Evolutionary conservation across 225 moss, liverwort and hornwort species (phyloP), one percentile per base, ranked within the genome.

Genomic region (Sphagnum contortum): DNA sequence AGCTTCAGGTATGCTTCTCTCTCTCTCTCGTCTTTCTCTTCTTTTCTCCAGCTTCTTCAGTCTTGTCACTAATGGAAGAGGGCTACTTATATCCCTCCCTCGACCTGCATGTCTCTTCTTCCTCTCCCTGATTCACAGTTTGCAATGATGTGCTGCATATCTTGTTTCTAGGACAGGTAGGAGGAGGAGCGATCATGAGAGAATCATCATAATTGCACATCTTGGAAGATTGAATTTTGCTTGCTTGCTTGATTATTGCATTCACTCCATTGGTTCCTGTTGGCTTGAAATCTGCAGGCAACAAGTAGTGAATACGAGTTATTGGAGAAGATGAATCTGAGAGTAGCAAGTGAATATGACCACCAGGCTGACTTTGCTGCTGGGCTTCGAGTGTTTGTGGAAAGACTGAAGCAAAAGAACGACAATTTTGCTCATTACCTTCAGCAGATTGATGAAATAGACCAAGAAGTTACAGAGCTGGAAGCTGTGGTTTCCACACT

Each of bases 401-500:
- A 82, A 75, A 76, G 74, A 48, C 71, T 88, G 74, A 92, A 83
- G 80, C 76, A 75, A 59, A 90, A 90, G 75, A 92, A 90, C 45
- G 80, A 96, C 12, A 84, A 68, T 2, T 80, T 88, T 65, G 72
- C 73, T 50, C 75, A 77, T 45, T 90, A 77, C 64, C 57, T 92
- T 50, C 72, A 73, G 52, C 70, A 80, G 65, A 89, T 90, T 47
- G 92, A 96, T 66, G 85, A 76, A 44, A 92, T 96, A 60, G 96
- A 90, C 64, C 70, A 77, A 46, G 81, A 90, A 76, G 87, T 87
- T 57, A 92, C 92, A 54, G 79, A 90, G 58, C 75, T 96, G 62
- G 90, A 92, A 81, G 95, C 84, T 10, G 71, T 96, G 67, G 90
- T 92, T 12, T 87, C 88, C 50, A 92, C 85, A 12, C 73, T 96